Evolutionary conservation across 768 basidiomycete species (phyloP), one percentile per base, ranked within the genome.

Genomic region (Tricholoma matsutake): DNA sequence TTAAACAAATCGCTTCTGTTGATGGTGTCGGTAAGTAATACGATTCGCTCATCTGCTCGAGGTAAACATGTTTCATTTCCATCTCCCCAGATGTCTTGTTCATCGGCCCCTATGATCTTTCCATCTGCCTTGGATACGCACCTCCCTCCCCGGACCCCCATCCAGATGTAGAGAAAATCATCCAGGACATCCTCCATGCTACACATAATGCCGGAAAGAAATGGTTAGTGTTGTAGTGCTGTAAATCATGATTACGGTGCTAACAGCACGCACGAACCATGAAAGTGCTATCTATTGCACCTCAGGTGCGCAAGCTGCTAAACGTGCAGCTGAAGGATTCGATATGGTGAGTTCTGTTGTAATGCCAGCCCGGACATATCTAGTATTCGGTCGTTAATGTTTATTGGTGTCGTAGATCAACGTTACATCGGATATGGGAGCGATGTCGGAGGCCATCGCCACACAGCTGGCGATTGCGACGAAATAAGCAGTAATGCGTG

Each of bases 21-120:
- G 83, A 84, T 22, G 87, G 87, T 1, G 78, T 90, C 18, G 85
- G 85, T 86, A 47, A 68, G 80, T 66, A 31, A 16, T 53, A 37
- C 18, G 3, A 5, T 75, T 49, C 77, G 37, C 53, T 76, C 78
- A 67, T 72, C 7, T 31, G 18, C 32, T 55, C 28, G 25, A 18
- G 13, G 13, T 39, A 39, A 14, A 7, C 13, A 5, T 8, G 37
- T 57, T 8, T 11, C 11, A 34, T 56, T 13, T 32, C 10, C 14
- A 18, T 61, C 28, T 25, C 10, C 0, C 1, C 45, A 79, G 78
- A 79, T 59, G 76, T 72, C 7, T 59, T 71, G 22, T 69, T 73
- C 71, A 82, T 89, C 57, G 87, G 87, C 3, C 87, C 87, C 3
- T 89, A 83, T 62, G 87, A 89, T 67, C 78, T 89, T 43, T 89